Base-by-base conservation (phyloP, 495 filamentous ascomycete species). In the Penicillium riverlandense region DNA sequence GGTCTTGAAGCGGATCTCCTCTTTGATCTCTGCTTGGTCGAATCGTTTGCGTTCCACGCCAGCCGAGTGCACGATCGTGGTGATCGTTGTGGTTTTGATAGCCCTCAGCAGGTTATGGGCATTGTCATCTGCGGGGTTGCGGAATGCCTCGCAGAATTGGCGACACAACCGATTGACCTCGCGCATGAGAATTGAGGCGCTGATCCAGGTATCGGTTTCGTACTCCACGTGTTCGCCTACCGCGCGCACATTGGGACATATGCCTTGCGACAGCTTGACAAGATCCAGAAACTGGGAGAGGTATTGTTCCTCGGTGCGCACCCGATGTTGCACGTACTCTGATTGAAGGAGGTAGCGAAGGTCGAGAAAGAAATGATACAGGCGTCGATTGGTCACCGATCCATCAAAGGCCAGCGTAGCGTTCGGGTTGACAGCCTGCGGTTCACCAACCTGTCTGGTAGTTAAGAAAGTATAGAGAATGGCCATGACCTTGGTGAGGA, bases 381-480 rank as follows among this genome's bases (percentile, higher is more conserved):
- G 88, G 8, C 92, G 81, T 36, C 94, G 72, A 59, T 97, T 99
- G 1, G 88, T 94, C 7, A 96, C 85, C 0, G 89, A 90, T 4
- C 94, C 92, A 59, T 97, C 92, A 53, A 96, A 95, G 0, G 89
- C 88, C 34, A 99, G 68, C 0, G 88, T 90, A 29, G 86, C 90
- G 49, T 80, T 82, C 1, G 84, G 81, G 49, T 86, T 79, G 35
- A 97, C 84, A 48, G 95, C 84, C 62, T 84, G 82, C 0, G 92
- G 92, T 62, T 94, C 88, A 6, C 89, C 88, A 28, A 99, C 92
- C 69, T 97, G 90, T 15, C 92, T 76, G 7, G 90, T 95, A 1
- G 92, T 97, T 8, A 97, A 65, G 71, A 97, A 99, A 0, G 94
- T 97, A 62, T 97, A 99, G 0, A 99, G 72, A 44, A 97, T 96